A percentile compares a stretch with the other conserved stretches of the same genome.
Conservation (phyloP, 129 eudicot genomes). For the Escallonia rubra region DNA sequence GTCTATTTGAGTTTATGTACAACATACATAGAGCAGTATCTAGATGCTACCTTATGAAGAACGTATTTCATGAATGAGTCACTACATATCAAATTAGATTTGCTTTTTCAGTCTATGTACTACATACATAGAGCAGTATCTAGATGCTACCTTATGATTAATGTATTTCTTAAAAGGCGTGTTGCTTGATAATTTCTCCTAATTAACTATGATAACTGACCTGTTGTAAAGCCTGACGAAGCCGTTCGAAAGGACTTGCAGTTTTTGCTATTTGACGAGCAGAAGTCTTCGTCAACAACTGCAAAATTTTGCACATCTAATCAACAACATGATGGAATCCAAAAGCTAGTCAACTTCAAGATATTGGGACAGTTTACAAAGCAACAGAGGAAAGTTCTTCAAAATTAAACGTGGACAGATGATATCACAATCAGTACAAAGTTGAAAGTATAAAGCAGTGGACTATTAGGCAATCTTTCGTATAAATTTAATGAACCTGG, state of each 20-base stretch:
- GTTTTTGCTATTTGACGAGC: constrained; percentile 66
- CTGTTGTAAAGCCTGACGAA: constrained; percentile 70
- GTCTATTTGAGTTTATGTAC: neutral
- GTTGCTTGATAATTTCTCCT: neutral
- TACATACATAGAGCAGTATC: neutral
- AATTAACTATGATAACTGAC: constrained; percentile 43
- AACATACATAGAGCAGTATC: neutral
- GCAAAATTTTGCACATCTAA: constrained; percentile 14
- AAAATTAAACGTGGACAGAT: neutral
- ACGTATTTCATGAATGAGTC: neutral
- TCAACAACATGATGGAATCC: constrained; percentile 5
- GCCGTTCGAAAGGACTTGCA: constrained; percentile 69
- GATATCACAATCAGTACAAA: too few relatives aligned
- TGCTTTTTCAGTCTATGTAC: neutral
- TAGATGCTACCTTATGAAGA: neutral
- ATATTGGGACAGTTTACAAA: neutral
- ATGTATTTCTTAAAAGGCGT: neutral
- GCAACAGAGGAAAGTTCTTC: neutral
- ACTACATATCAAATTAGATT: neutral
- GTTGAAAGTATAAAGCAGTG: too few relatives aligned
- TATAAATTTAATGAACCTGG: too few relatives aligned
- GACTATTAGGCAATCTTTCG: too few relatives aligned
- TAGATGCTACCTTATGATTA: neutral
- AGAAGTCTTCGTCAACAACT: constrained; percentile 73
- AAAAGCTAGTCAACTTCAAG: neutral